Base-by-base conservation (phyloP, 345 rosid genomes). In the Pugionium cornutum region DNA sequence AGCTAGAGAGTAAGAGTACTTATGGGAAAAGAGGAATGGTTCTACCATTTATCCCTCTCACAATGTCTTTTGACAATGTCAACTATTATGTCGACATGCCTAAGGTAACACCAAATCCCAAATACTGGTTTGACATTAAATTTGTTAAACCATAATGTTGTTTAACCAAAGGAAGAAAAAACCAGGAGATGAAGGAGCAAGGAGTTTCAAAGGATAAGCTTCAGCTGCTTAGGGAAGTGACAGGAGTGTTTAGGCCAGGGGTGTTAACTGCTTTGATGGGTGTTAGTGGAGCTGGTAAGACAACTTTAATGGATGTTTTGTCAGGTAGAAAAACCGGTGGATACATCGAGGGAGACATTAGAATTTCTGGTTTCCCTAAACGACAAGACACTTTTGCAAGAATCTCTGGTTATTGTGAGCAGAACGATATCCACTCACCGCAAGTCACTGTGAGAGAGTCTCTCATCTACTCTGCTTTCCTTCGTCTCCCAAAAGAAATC, bases 241-340 rank as follows among this genome's bases (percentile, higher is more conserved):
- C 97, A 5, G 82, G 98, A 11, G 85, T 85, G 51, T 92, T 92
- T 77, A 84, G 92, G 75, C 98, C 98, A 10, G 96, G 97, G 66
- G 84, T 92, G 18, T 82, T 92, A 55, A 86, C 97, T 25, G 98
- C 98, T 60, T 62, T 92, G 42, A 92, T 92, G 97, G 98, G 98
- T 62, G 96, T 89, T 26, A 87, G 98, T 69, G 97, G 98, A 70
- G 98, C 98, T 9, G 98, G 98, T 65, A 92, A 92, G 84, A 92
- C 97, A 0, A 89, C 97, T 4, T 64, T 92, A 79, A 89, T 92
- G 98, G 98, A 92, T 82, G 97, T 89, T 81, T 76, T 92, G 48
- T 94, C 96, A 0, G 98, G 98, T 68, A 74, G 98, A 67, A 92
- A 92, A 68, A 89, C 97, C 0, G 91, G 92, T 54, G 95, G 98